Percentiles rank a stretch among this genome's conserved stretches.
These are phyloP conservation scores for Cladophialophora chaetospira DNA, from an alignment of 2,329 filamentous ascomycete species.

Conservation along the genomic window DNA sequence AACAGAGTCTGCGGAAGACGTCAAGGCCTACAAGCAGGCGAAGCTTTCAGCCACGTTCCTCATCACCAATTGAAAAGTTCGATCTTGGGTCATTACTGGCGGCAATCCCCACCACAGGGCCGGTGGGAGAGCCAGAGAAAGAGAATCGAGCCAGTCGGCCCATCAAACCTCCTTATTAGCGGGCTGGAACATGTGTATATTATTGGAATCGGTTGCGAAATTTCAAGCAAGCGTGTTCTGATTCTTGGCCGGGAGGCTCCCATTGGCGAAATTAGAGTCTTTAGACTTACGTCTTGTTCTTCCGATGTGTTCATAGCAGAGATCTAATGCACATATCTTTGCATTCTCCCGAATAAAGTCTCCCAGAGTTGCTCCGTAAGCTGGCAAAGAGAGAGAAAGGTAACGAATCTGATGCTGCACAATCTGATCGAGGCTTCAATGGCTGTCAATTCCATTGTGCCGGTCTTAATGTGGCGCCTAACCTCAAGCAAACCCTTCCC, in stretches of 20 bases:
- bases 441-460: too few relatives aligned
- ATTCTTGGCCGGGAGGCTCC: background rate
- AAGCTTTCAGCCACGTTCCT: conserved; percentile 7
- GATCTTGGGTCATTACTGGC: conserved; percentile 29
- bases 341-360: background rate
- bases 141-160: conserved; percentile 21
- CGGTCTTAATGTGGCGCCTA: too few relatives aligned
- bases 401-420: too few relatives aligned
- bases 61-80: conserved; percentile 27
- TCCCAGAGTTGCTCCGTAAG: too few relatives aligned
- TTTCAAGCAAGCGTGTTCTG: background rate
- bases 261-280: background rate
- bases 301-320: background rate
- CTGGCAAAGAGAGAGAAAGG: too few relatives aligned
- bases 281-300: background rate
- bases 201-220: background rate
- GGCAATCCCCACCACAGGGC: conserved; percentile 27
- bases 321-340: background rate
- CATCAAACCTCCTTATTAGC: conserved; percentile 30
- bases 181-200: background rate
- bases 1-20: conserved; percentile 13
- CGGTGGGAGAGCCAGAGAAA: conserved; percentile 11
- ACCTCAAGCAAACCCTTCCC: too few relatives aligned
- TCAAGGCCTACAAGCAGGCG: conserved; percentile 26
- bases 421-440: too few relatives aligned